Percentiles rank a stretch among this genome's conserved stretches.
phyloP scores from a whole-genome alignment of 1,284 basidiomycete genomes.

The Irpex lacteus region DNA sequence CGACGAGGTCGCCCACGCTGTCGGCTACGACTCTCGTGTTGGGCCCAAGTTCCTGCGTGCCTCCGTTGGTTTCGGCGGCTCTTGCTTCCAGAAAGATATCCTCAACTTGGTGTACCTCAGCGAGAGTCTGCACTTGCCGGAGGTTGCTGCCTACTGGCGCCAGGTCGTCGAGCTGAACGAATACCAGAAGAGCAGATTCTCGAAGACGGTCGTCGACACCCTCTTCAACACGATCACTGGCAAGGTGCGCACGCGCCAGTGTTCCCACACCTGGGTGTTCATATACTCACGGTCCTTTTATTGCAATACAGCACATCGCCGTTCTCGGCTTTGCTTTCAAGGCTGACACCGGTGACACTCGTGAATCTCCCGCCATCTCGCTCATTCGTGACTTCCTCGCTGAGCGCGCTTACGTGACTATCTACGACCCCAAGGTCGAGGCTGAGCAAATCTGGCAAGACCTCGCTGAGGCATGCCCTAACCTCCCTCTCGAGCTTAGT shows the following conservation, averaged over 20 bases:
- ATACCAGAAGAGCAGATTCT: slow-evolving; percentile 91
- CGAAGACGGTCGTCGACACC: slow-evolving; percentile 88
- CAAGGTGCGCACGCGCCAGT: slow-evolving; percentile 57
- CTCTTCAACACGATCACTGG: slow-evolving; percentile 97
- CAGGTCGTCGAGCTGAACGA: slow-evolving; percentile 97
- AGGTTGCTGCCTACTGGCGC: slow-evolving; percentile 98
- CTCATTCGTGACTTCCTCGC: slow-evolving; percentile 92
- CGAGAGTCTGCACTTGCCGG: slow-evolving; percentile 91
- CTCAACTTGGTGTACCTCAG: slow-evolving; percentile 97
- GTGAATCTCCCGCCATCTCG: slow-evolving; percentile 96
- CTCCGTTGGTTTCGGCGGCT: slow-evolving; percentile 95
- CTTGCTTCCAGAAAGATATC: slow-evolving; percentile 99
- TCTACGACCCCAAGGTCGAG: slow-evolving; percentile 92
- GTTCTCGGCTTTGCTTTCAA: slow-evolving; percentile 97
- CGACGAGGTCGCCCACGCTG: slow-evolving; percentile 94
- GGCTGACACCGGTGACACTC: slow-evolving; percentile 95
- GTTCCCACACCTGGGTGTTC: not conserved
- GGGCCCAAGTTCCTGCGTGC: slow-evolving; percentile 96
- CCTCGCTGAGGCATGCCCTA: slow-evolving; percentile 65
- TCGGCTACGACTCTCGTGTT: slow-evolving; percentile 91
- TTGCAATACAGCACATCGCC: slow-evolving; percentile 76
- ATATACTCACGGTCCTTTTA: not conserved
- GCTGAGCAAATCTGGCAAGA: slow-evolving; percentile 75
- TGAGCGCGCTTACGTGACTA: slow-evolving; percentile 82
- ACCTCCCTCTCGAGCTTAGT: slow-evolving; percentile 56